Conservation (phyloP, 2,329 filamentous ascomycete species). For the Fusarium irregulare region DNA sequence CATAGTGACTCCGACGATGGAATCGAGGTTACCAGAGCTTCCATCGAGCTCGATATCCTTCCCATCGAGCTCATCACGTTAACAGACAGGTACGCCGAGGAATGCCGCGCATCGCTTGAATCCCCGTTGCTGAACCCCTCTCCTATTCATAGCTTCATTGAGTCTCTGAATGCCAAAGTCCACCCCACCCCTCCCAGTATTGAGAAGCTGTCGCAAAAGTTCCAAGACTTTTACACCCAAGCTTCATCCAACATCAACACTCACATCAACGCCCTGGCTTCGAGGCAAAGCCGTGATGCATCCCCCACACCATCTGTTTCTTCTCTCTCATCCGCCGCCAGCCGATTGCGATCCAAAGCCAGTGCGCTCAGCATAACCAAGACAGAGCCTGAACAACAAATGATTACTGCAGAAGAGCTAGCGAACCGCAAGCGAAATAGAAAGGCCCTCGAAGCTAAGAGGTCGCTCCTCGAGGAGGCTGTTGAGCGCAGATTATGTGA, state of each 20-base stretch:
- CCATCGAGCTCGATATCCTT: slow-evolving; percentile 85
- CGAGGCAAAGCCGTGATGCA: slow-evolving; percentile 75
- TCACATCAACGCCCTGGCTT: slow-evolving; percentile 84
- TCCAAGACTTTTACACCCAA: slow-evolving; percentile 91
- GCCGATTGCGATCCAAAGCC: slow-evolving; percentile 66
- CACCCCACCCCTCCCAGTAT: slow-evolving; percentile 86
- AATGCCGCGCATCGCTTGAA: slow-evolving; percentile 1
- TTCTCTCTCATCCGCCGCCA: slow-evolving; percentile 67
- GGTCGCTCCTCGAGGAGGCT: slow-evolving; percentile 83
- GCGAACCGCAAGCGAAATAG: slow-evolving; percentile 82
- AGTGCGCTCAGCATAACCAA: slow-evolving; percentile 63
- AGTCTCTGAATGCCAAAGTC: slow-evolving; percentile 87
- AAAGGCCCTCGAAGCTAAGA: slow-evolving; percentile 81
- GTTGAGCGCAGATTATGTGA: slow-evolving; percentile 89
- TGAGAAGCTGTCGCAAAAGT: slow-evolving; percentile 84
- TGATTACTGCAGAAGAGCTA: slow-evolving; percentile 90
- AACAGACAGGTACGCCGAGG: slow-evolving; percentile 78
- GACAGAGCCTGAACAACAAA: slow-evolving; percentile 73
- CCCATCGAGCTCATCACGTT: slow-evolving; percentile 93
- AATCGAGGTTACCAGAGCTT: slow-evolving; percentile 61
- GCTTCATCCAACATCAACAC: slow-evolving; percentile 86
- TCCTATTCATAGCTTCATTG: slow-evolving; percentile 76
- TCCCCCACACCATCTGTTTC: slow-evolving; percentile 67
- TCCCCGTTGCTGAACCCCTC: slow-evolving; percentile 15
- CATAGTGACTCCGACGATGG: slow-evolving; percentile 58